Evolutionary conservation across 306 rosid genomes (phyloP), one percentile per base, ranked within the genome.

Genomic region (Coriaria nepalensis): DNA sequence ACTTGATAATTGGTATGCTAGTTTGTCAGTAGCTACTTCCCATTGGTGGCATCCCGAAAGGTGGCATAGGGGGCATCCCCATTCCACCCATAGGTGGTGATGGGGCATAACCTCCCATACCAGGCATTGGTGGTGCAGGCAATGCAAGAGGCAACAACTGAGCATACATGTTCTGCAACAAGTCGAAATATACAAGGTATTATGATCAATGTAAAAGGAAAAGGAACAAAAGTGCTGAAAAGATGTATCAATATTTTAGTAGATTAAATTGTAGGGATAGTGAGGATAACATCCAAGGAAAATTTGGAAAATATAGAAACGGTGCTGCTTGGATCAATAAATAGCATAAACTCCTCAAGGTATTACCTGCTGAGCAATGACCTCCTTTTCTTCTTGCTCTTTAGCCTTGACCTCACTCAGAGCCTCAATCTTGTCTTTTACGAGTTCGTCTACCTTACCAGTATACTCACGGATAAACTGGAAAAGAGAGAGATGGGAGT

Each of bases 41-140:
- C 97, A 84, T 90, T 10, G 97, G 85, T 52, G 96, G 95, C 97
- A 84, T 90, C 59, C 97, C 97, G 56, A 46, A 90, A 34, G 95
- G 94, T 45, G 97, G 97, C 97, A 88, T 78, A 10, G 96, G 95
- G 6, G 95, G 96, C 97, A 84, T 87, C 48, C 96, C 96, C 70
- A 84, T 29, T 63, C 97, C 97, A n/a, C 93, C 93, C 96, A 82
- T 83, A 42, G 72, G 76, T 7, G 94, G 95, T 4, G 93, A 86
- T 40, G 81, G 77, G 37, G 66, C 90, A 62, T 36, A 85, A 53
- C 80, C 85, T 46, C 82, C 94, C 92, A 87, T 83, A 41, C 93
- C 94, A 6, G 94, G 93, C 79, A 88, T 77, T 47, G 95, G 95
- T 33, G 95, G 98, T 48, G 98, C 98, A 61, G 95, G 95, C 69